Evolutionary conservation across 495 filamentous ascomycete species (phyloP).

Genomic region (Podospora comata): DNA sequence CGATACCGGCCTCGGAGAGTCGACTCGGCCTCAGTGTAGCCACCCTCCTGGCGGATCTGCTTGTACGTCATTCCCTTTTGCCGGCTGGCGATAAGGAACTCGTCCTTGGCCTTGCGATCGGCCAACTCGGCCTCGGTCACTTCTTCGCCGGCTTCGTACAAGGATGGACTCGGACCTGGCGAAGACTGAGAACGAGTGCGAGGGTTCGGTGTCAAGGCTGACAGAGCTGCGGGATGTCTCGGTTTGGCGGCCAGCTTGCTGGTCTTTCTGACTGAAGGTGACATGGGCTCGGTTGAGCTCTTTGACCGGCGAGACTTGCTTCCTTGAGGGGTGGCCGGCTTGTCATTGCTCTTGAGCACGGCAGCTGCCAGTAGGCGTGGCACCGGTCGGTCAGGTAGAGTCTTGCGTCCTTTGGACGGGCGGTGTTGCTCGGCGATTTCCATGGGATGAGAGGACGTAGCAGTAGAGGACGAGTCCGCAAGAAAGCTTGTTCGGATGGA

Average conservation of each 20-base stretch:
- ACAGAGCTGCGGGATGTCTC: not conserved
- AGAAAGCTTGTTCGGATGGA: not conserved
- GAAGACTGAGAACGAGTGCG: not conserved
- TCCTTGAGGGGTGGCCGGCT: not conserved
- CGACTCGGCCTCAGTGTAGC: not conserved
- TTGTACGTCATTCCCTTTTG: conserved; percentile 2
- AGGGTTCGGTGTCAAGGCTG: not conserved
- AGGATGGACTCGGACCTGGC: not conserved
- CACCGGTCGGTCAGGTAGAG: not conserved
- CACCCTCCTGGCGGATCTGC: not conserved
- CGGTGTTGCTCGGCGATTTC: not conserved
- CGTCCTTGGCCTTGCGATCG: conserved; percentile 1
- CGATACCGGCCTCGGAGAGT: not conserved
- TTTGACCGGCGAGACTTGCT: not conserved
- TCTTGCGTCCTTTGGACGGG: not conserved
- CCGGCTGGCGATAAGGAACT: not conserved
- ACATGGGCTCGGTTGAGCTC: not conserved
- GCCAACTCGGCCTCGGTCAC: not conserved
- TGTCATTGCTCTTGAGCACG: not conserved
- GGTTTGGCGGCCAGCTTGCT: not conserved
- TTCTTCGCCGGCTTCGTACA: not conserved
- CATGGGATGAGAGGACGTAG: not conserved
- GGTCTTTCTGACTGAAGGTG: not conserved
- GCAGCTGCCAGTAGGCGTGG: not conserved
- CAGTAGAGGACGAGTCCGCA: not conserved